Base-by-base conservation (phyloP, 805 yeast species). In the Peterozyma toletana region DNA sequence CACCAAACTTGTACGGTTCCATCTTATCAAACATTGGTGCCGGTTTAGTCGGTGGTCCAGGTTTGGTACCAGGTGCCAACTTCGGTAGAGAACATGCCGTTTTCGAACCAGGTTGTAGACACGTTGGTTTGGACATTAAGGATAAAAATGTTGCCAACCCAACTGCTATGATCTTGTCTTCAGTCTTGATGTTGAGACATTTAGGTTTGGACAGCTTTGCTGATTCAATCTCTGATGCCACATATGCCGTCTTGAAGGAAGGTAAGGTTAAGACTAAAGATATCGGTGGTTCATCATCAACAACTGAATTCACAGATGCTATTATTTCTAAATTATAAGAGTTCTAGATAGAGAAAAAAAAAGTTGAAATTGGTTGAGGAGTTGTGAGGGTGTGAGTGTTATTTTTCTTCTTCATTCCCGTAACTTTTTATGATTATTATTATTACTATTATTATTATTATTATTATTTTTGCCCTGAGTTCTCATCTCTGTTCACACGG, bases 101-200 rank as follows among this genome's bases (percentile, higher is more conserved):
- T 50, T 91, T 93, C 68, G 99, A 91, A 77, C 98, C 99, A 59
- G 99, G 98, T 71, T 90, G 97, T 73, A 86, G 99, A 78, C 98
- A 90, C 75, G 98, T 90, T 60, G 98, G 98, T 70, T 77, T 91
- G 58, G 97, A 91, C 69, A 86, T 93, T 66, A 77, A 86, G 76
- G 97, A 96, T 63, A 79, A 86, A 70, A 86, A 88, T 75, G 77
- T 87, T 52, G 98, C 98, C 53, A 91, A 91, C 81, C 99, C 99
- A 65, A 87, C 99, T 49, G 99, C 99, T 46, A 71, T 93, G 63
- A 76, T 93, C 66, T 78, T 93, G 64, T 88, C 96, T 41, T 91
- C 98, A 38, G 88, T 90, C 63, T 93, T 93, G 97, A 91, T 93
- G 98, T 83, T 93, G 77, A 86, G 95, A 75, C 99, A 93, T 78